Base-by-base conservation (phyloP, 768 basidiomycete species). In the Pulveroboletus sp. region DNA sequence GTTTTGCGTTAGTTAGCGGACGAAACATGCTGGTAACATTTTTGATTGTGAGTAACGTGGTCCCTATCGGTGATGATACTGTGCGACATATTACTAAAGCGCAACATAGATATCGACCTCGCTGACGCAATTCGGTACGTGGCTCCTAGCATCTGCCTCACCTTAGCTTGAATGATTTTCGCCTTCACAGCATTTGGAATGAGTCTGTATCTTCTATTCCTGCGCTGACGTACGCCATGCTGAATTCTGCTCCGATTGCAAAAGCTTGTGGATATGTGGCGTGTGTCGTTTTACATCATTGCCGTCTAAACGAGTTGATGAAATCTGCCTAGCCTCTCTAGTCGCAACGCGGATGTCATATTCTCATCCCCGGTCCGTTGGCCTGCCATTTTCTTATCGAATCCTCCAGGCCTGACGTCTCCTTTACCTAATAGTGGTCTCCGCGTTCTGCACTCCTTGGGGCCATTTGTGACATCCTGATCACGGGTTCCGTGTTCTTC, bases 381-480 rank as follows among this genome's bases (percentile, higher is more conserved):
- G 7, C 14, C 6, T 5, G 13, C 29, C n/a, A n/a, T 17, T 7
- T 30, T 37, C 5, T 19, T 8, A n/a, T 22, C 5, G 1, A 8
- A 7, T 19, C 31, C 22, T 29, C 2, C 3, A n/a, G n/a, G n/a
- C 23, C 8, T n/a, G 8, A 45, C 43, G 3, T 11, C 35, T 13
- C 11, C 13, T 23, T 29, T 29, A 12, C 12, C 16, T 12, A 13
- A 22, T 31, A 56, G 55, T 56, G 55, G 55, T 57, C 55, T 3
- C 55, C 49, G 23, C 45, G 55, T 23, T 54, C 56, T 0, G 91
- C 58, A 3, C 24, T 42, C 20, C 16, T 57, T 8, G 45, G 47
- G 9, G 59, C 41, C 7, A 34, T 43, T 10, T 49, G 56, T 37
- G 59, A 60, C 27, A 1, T 51, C 19, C 8, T 60, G 24, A 60